These are phyloP conservation scores for Moniliophthora roreri DNA, from an alignment of 1,284 basidiomycete species.

Conservation along the genomic window DNA sequence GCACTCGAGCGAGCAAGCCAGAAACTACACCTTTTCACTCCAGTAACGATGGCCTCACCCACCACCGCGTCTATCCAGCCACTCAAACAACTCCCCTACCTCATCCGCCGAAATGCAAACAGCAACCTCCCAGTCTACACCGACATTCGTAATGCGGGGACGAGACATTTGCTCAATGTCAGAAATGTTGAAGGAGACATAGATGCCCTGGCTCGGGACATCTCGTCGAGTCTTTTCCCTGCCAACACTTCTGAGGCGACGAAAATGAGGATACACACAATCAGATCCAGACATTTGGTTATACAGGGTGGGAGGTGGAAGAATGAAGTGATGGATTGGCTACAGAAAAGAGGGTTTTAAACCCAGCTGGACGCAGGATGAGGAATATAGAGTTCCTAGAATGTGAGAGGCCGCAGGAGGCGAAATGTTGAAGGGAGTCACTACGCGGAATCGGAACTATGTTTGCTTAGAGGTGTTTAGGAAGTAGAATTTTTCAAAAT, in stretches of 20 bases:
- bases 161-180: conserved; percentile 46
- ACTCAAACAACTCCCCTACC: conserved; percentile 42
- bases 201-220: conserved; percentile 51
- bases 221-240: conserved; percentile 46
- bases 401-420: too few relatives aligned
- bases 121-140: conserved; percentile 73
- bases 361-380: too few relatives aligned
- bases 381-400: too few relatives aligned
- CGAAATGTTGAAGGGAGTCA: too few relatives aligned
- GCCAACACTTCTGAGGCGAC: conserved; percentile 42
- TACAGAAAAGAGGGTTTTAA: conserved; percentile 59
- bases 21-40: too few relatives aligned
- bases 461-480: too few relatives aligned
- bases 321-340: conserved; percentile 55
- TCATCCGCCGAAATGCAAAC: conserved; percentile 59
- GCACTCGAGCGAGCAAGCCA: too few relatives aligned
- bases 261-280: conserved; percentile 45
- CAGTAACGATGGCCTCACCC: neutral
- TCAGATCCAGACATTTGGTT: conserved; percentile 49
- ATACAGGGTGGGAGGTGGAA: conserved; percentile 62
- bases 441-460: too few relatives aligned
- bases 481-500: too few relatives aligned
- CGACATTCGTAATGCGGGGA: conserved; percentile 64
- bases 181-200: conserved; percentile 43
- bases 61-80: too few relatives aligned